Evolutionary conservation across 768 basidiomycete species (phyloP).

Genomic region (Goffeauzyma gilvescens): DNA sequence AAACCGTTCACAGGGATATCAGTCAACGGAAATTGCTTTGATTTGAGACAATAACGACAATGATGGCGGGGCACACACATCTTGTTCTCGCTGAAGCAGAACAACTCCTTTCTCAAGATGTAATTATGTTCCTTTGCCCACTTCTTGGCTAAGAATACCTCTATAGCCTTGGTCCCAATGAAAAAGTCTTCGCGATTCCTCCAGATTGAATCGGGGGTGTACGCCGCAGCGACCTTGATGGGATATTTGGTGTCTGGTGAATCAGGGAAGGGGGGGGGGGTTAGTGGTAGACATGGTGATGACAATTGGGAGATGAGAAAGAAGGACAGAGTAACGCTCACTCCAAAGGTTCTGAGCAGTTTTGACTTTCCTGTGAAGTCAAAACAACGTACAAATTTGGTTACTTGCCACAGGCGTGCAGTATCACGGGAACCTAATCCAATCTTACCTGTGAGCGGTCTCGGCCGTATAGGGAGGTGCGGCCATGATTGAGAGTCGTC

Average conservation of each 20-base stretch:
- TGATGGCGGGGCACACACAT: conserved; percentile 33
- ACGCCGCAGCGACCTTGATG: conserved; percentile 35
- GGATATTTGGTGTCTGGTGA: conserved; percentile 18
- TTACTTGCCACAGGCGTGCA: no score
- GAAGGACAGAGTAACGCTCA: conserved; percentile 5
- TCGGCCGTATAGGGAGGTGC: conserved; percentile 21
- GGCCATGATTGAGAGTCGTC: no score
- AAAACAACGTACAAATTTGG: no score
- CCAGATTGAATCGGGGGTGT: conserved; percentile 42
- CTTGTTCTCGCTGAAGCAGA: conserved; percentile 40
- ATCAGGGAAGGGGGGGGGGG: conserved; percentile 11
- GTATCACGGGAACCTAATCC: background rate
- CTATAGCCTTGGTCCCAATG: conserved; percentile 36
- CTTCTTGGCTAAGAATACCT: conserved; percentile 38
- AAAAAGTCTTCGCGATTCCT: conserved; percentile 42
- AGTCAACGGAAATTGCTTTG: background rate
- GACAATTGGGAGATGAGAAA: conserved; percentile 21
- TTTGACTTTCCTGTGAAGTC: conserved; percentile 37
- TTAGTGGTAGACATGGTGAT: background rate
- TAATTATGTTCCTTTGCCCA: conserved; percentile 42
- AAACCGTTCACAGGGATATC: no score
- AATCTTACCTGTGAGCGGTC: conserved; percentile 17
- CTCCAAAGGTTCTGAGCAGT: conserved; percentile 40
- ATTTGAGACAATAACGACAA: background rate
- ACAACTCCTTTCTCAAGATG: conserved; percentile 39